A percentile compares a stretch with the other conserved stretches of the same genome.
Evolutionary conservation across 228 moss, liverwort and hornwort species (phyloP).

Genomic region (Sphagnum fallax): DNA sequence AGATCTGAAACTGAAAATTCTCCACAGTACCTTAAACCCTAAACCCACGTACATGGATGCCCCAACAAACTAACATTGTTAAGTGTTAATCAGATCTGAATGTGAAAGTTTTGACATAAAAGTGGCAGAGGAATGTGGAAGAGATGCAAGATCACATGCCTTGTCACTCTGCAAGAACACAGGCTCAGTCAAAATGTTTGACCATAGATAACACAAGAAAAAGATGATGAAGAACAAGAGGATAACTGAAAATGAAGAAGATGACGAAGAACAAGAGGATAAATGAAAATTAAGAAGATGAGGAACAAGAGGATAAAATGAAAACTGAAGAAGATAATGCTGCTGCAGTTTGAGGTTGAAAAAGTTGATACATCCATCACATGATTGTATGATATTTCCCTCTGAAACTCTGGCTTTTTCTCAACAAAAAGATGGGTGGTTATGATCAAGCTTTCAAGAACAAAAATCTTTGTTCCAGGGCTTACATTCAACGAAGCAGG

Average conservation of each 20-base stretch:
- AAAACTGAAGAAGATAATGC: background rate
- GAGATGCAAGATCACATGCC: background rate
- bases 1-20: background rate
- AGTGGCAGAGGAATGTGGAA: background rate
- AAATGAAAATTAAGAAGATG: no score
- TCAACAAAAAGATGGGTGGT: no score
- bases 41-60: background rate
- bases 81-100: background rate
- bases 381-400: no score
- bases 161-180: no score
- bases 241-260: no score
- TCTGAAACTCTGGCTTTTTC: no score
- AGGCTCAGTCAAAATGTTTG: no score
- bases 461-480: background rate
- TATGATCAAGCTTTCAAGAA: slow-evolving; percentile 1
- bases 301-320: background rate
- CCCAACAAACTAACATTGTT: background rate
- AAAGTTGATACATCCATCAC: background rate
- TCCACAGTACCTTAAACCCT: background rate
- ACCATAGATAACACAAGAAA: no score
- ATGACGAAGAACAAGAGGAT: no score
- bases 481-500: slow-evolving; percentile 21
- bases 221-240: no score
- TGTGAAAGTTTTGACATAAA: background rate
- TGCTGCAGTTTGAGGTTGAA: background rate